These are phyloP conservation scores for Hypomyces rosellus DNA, from an alignment of 2,329 filamentous ascomycete genomes.

Conservation along the genomic window DNA sequence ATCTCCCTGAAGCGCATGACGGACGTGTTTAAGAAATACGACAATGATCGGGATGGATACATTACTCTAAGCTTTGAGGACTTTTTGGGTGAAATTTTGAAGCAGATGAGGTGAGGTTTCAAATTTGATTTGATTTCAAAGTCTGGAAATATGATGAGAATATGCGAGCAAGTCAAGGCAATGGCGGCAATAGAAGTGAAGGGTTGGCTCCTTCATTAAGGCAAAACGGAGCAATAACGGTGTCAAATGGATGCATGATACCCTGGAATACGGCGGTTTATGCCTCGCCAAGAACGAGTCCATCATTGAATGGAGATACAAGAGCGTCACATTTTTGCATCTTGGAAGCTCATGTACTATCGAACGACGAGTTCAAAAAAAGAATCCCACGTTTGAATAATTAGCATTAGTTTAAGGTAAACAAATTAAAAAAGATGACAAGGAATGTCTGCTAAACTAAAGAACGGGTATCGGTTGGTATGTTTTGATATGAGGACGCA, in stretches of 20 bases:
- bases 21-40: conserved; percentile 98
- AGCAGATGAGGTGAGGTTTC: conserved; percentile 42
- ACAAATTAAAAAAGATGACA: not conserved
- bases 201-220: not conserved
- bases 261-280: conserved; percentile 2
- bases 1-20: conserved; percentile 98
- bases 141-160: not conserved
- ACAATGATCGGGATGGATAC: conserved; percentile 92
- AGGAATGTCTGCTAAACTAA: not conserved
- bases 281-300: not conserved
- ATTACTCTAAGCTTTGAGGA: conserved; percentile 79
- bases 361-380: not conserved
- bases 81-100: conserved; percentile 64
- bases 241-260: conserved; percentile 11
- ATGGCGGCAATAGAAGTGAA: not conserved
- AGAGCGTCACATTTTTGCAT: conserved; percentile 5
- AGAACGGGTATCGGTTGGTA: not conserved
- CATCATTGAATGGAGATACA: not conserved
- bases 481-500: not conserved
- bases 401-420: not conserved
- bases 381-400: not conserved
- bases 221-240: not conserved
- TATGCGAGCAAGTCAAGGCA: not conserved
- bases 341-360: too few species aligned
- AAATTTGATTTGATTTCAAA: too few species aligned